phyloP scores from a whole-genome alignment of 176 grass and related monocot species.

The Musa itinerans region DNA sequence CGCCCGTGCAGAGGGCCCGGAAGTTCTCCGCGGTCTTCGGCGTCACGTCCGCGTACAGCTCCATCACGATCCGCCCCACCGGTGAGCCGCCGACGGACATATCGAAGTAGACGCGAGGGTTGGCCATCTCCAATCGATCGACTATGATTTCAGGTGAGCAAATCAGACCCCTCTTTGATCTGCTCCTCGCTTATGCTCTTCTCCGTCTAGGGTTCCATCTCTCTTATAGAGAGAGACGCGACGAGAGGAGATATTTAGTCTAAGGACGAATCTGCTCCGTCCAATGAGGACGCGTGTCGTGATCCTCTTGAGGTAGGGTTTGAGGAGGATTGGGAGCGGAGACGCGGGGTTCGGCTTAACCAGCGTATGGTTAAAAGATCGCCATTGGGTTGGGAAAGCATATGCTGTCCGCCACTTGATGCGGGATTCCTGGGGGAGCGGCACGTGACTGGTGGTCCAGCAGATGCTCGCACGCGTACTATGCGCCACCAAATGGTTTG shows the following conservation, averaged over 20 bases:
- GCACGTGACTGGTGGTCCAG: not conserved
- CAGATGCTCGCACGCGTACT: too few species aligned
- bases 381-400: not conserved
- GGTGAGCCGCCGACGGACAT: conserved; percentile 8
- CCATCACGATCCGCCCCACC: conserved; percentile 8
- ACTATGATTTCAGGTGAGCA: not conserved
- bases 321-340: not conserved
- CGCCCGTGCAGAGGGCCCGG: conserved; percentile 11
- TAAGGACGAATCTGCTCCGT: not conserved
- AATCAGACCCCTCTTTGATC: not conserved
- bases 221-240: not conserved
- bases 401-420: not conserved
- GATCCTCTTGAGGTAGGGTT: not conserved
- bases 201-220: too few species aligned
- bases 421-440: not conserved
- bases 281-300: not conserved
- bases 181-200: not conserved
- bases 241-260: not conserved
- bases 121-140: not conserved
- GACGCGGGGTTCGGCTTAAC: not conserved
- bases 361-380: too few species aligned
- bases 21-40: conserved; percentile 13
- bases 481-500: too few species aligned
- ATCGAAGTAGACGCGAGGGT: conserved; percentile 15
- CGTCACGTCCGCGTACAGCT: not conserved